phyloP scores from a whole-genome alignment of 345 rosid species.

The Populus euphratica region DNA sequence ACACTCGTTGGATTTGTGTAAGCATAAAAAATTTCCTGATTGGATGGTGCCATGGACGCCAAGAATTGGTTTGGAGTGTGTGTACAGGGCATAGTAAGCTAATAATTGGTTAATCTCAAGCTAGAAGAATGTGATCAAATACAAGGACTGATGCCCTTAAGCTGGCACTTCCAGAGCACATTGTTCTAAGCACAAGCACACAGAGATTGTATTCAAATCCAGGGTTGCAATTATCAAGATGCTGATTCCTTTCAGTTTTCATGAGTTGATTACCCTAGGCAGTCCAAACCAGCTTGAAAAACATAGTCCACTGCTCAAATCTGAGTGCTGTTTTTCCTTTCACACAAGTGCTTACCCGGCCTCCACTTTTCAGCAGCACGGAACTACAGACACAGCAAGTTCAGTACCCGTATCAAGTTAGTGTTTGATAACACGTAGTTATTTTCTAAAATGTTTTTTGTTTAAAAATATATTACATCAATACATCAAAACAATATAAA shows the following conservation, averaged over 20 bases:
- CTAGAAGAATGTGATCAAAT: background rate
- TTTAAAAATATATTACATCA: no score
- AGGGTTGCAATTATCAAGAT: background rate
- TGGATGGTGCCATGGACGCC: no score
- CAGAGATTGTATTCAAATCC: no score
- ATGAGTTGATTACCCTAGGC: background rate
- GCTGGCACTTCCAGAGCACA: background rate
- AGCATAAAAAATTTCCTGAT: no score
- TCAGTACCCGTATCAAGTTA: background rate
- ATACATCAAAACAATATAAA: no score
- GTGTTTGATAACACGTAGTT: no score
- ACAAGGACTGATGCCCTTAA: background rate
- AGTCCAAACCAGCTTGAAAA: background rate
- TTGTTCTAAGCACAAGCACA: background rate
- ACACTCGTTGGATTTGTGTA: no score
- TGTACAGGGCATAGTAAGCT: no score
- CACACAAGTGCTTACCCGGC: background rate
- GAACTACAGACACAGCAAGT: background rate
- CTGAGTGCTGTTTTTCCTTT: background rate
- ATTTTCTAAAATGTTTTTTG: no score
- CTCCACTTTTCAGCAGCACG: background rate
- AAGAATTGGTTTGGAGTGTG: no score
- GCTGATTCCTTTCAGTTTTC: background rate
- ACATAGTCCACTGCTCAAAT: background rate
- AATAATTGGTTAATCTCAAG: no score